Base-by-base conservation (phyloP, 179 eudicot species). In the Actinidia chinensis region DNA sequence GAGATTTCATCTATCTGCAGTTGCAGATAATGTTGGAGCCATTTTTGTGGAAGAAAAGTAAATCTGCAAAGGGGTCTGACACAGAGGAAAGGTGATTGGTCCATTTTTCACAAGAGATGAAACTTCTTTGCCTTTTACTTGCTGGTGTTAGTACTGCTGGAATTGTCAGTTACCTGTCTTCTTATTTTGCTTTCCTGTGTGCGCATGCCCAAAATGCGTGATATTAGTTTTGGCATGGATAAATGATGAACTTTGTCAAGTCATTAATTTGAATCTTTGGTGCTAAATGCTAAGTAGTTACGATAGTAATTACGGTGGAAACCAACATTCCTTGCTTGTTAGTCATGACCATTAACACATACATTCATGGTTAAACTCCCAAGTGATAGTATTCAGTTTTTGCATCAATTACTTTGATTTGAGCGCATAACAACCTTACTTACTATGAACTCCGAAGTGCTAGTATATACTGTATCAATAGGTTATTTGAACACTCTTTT, bases 1-100 rank as follows among this genome's bases (percentile, higher is more conserved):
- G 40, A 50, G 9, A 50, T 47, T 60, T 61, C 59, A 76, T 76
- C 25, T 68, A 40, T 73, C 79, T 84, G 75, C 93, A 95, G 98
- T 79, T 93, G 85, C 88, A 83, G 78, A 80, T 93, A 58, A 63
- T 93, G 51, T 54, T 91, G 86, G 98, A 95, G 83, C 98, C 98
- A 75, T 84, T 93, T 80, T 74, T 83, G 71, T 93, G 98, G 93
- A 90, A 75, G 84, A 94, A 85, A 82, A 81, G 79, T 18, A 40
- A 79, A 67, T 68, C 61, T 44, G 8, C 87, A 6, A 85, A 88
- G 83, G 84, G 77, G 79, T 82, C 88, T 79, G 88, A 84, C 76
- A 75, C 75, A 69, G 74, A 84, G 44, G 97, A 95, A 88, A 93
- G 98, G 98, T 93, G 85, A 76, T 33, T 79, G 42, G 47, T 67